A percentile compares a stretch with the other conserved stretches of the same genome.
Evolutionary conservation across 768 basidiomycete species (phyloP).

Genomic region (Dioszegia crocea): DNA sequence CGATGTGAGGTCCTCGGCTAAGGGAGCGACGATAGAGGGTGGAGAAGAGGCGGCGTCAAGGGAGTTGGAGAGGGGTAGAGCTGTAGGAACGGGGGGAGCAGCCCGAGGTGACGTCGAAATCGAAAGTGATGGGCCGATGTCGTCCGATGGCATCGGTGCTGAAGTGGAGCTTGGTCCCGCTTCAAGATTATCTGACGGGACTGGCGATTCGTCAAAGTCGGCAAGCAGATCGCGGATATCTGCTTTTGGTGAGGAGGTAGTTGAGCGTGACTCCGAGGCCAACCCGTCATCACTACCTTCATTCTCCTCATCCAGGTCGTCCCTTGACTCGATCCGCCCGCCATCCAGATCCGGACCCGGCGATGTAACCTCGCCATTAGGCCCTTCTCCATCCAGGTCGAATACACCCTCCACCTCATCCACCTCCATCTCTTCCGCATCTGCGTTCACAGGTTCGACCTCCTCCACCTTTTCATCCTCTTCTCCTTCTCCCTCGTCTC

Average conservation of each 20-base stretch:
- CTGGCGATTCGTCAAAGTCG: too few relatives aligned
- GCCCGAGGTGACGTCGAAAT: too few relatives aligned
- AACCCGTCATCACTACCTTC: not conserved
- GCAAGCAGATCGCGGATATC: not conserved
- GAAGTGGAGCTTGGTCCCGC: too few relatives aligned
- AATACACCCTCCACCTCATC: slow-evolving; percentile 1
- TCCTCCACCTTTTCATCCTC: not conserved
- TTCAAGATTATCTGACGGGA: too few relatives aligned
- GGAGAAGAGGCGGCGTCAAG: too few relatives aligned
- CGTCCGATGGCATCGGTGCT: too few relatives aligned
- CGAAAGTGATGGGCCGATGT: too few relatives aligned
- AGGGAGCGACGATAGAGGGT: too few relatives aligned
- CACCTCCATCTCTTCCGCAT: slow-evolving; percentile 1
- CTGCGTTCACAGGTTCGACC: not conserved
- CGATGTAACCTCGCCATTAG: slow-evolving; percentile 5
- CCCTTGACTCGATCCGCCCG: not conserved
- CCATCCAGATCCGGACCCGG: not conserved
- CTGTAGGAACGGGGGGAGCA: too few relatives aligned
- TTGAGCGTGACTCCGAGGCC: not conserved
- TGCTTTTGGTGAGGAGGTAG: not conserved
- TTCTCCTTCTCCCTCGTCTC: slow-evolving; percentile 28
- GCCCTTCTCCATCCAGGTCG: slow-evolving; percentile 4
- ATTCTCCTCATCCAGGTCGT: not conserved
- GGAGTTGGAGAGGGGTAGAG: too few relatives aligned
- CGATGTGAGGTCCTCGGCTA: too few relatives aligned